Evolutionary conservation across 2,329 filamentous ascomycete genomes (phyloP), one percentile per base, ranked within the genome.

Genomic region (Colletotrichum paranaense): DNA sequence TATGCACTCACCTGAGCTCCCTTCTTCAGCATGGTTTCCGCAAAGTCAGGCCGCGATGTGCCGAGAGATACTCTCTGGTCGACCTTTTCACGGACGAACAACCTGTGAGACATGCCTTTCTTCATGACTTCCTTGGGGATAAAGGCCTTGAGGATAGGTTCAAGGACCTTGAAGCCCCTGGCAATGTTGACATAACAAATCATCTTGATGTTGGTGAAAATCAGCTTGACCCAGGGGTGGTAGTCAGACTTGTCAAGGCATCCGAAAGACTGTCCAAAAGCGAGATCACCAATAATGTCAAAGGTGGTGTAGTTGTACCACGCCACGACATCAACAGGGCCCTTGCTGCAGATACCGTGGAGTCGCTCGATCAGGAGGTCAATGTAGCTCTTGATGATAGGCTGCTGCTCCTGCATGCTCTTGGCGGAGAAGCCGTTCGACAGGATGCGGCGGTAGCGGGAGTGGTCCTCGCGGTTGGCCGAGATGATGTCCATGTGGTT

Each of bases 351-450:
- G 14, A 81, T 75, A 28, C 83, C 80, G 30, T 76, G 78, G 60
- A 87, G 75, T 46, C 79, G 80, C 19, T 77, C 62, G 35, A 86
- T 79, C 52, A 87, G 79, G 16, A 84, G 73, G 57, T 83, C 78
- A 30, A 85, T 80, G 75, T 87, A 85, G 1, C 74, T 72, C 68
- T 79, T 77, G 71, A 88, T 76, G 8, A 78, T 60, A 3, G 76
- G 72, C 67, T 80, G 76, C 67, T 81, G 79, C 0, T 75, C 75
- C 24, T 73, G 53, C 74, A 81, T 72, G 5, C 74, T 68, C 62
- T 76, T 75, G n/a, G 76, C 78, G 9, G 75, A 76, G 64, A 81
- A 81, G 16, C 75, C 76, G 26, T 76, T 76, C 2, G 75, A 68
- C 1, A 79, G 63, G 4, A 71, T 59, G 59, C 74, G 74, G 28